Evolutionary conservation across 2,329 filamentous ascomycete genomes (phyloP), one percentile per base, ranked within the genome.

Genomic region (Leptographium radiaticola): DNA sequence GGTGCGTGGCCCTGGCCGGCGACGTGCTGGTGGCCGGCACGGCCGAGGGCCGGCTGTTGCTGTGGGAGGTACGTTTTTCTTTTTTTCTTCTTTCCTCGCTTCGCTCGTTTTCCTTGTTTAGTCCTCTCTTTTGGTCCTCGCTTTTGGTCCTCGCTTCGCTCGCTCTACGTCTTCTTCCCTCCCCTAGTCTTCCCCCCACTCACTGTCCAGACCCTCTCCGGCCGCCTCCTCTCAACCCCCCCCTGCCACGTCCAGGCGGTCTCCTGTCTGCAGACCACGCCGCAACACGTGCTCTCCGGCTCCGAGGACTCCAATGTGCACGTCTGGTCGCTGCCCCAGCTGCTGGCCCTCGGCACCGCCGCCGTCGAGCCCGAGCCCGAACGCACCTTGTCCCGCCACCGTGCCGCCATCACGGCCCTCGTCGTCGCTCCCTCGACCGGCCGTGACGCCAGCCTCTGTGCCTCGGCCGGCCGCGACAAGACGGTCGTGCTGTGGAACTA

Each of bases 401-500:
- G 86, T 38, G 83, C 80, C 58, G 85, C 77, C 65, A 83, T 90
- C 67, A 91, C 80, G 57, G 80, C 76, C 51, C 65, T 86, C 18
- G 69, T 68, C 6, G 69, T 77, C 45, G 84, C 86, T 18, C 81
- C 87, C 64, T 73, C 76, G 56, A 46, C 45, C 33, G 84, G 81
- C 65, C 65, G 71, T 16, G 80, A 83, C 62, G 85, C 85, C 55
- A 91, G 87, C 66, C 82, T 97, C 57, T 90, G 86, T 56, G 77
- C 96, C 20, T 94, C 91, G 4, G 81, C 84, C 8, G 88, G 88
- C 59, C 83, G 80, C 61, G 93, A 97, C 70, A 90, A 87, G 68
- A 93, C 88, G 9, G 88, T 88, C 61, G 84, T 95, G 62, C 75
- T 95, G 56, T 98, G 93, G 93, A 90, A 97, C 69, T 94, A 94